Evolutionary conservation across 192 early-diverging fungal species (phyloP).

Genomic region (Lunasporangiospora selenospora): DNA sequence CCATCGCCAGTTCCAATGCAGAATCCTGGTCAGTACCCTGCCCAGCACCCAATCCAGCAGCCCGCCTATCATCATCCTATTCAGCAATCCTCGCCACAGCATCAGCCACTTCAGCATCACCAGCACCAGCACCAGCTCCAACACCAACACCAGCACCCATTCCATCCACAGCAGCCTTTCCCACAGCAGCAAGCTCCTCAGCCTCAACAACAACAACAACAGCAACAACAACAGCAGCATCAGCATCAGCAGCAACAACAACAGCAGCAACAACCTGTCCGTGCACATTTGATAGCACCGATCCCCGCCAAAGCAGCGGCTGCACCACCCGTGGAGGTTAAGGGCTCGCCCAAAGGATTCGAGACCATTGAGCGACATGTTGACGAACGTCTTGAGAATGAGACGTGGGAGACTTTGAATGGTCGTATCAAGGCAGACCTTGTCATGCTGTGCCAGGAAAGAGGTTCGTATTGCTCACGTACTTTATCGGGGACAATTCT

Average conservation of each 20-base stretch:
- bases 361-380: constrained; percentile 48
- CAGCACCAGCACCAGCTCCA: constrained; percentile 9
- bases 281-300: too few relatives aligned
- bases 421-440: constrained; percentile 73
- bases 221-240: constrained; percentile 6
- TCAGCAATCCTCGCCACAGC: constrained; percentile 5
- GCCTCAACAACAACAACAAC: constrained; percentile 1
- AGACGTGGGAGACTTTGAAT: constrained; percentile 66
- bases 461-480: constrained; percentile 57
- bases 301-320: background rate
- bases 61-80: constrained; percentile 2
- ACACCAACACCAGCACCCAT: constrained; percentile 5
- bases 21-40: constrained; percentile 1
- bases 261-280: constrained; percentile 1
- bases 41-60: constrained; percentile 5
- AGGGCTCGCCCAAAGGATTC: constrained; percentile 8
- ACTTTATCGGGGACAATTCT: background rate
- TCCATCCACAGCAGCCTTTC: background rate
- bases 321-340: background rate
- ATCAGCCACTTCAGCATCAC: constrained; percentile 6
- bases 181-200: background rate
- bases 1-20: constrained; percentile 1
- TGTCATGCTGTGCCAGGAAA: constrained; percentile 75
- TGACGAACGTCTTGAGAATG: constrained; percentile 50
- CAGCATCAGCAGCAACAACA: background rate